Conservation (phyloP, 1,284 basidiomycete genomes). For the Mycosarcoma mackinlayi region DNA sequence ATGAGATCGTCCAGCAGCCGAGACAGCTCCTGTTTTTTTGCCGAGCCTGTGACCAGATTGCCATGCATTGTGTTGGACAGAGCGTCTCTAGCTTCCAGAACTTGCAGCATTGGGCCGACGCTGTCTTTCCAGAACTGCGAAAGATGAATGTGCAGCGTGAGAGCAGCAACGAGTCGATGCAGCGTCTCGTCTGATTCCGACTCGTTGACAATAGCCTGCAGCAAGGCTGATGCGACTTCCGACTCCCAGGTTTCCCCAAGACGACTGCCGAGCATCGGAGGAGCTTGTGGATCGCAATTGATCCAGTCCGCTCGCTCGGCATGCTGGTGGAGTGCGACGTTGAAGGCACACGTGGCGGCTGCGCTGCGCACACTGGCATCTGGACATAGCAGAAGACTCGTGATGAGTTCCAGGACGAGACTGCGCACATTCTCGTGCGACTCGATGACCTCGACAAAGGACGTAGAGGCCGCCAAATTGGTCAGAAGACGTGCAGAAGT, state of each 20-base stretch:
- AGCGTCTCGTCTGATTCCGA: slow-evolving; percentile 77
- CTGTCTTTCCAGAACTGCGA: slow-evolving; percentile 73
- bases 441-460: slow-evolving; percentile 73
- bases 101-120: slow-evolving; percentile 77
- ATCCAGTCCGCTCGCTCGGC: slow-evolving; percentile 34
- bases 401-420: slow-evolving; percentile 73
- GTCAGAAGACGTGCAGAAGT: slow-evolving; percentile 79
- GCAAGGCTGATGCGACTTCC: slow-evolving; percentile 80
- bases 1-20: slow-evolving; percentile 29
- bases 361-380: slow-evolving; percentile 79
- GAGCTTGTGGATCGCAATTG: slow-evolving; percentile 67
- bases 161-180: slow-evolving; percentile 77
- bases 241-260: slow-evolving; percentile 75
- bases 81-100: slow-evolving; percentile 71
- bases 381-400: slow-evolving; percentile 75
- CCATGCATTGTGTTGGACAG: slow-evolving; percentile 10
- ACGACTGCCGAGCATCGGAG: slow-evolving; percentile 75
- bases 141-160: slow-evolving; percentile 79
- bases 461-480: slow-evolving; percentile 74
- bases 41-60: slow-evolving; percentile 18
- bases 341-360: slow-evolving; percentile 83
- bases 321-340: slow-evolving; percentile 72
- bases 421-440: slow-evolving; percentile 71
- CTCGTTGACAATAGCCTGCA: slow-evolving; percentile 80
- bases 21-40: slow-evolving; percentile 26